Base-by-base conservation (phyloP, 768 basidiomycete species). In the Psilocybe tampanensis region DNA sequence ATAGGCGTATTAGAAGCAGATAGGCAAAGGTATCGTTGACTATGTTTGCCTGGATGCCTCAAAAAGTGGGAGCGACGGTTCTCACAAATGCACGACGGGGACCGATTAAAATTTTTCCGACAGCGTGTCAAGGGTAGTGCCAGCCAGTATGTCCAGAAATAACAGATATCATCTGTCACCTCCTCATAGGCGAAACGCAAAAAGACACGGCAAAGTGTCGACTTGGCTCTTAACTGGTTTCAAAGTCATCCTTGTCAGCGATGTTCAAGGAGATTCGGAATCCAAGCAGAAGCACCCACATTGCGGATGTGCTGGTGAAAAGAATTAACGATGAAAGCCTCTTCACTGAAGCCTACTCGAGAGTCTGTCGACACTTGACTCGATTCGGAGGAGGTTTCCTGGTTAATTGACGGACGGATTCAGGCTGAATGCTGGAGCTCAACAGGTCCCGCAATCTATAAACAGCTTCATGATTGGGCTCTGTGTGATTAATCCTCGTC, bases 161-260 rank as follows among this genome's bases (percentile, higher is more conserved):
- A 45, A 23, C 44, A 45, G 9, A 45, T 45, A 45, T 26, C 44
- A 45, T 45, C 44, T 45, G 44, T 45, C 44, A 44, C 43, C 22
- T 19, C 12, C 15, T 21, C 23, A 26, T 8, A 45, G 22, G 22
- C 44, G 44, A 45, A 45, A 24, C 22, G 44, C 43, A 44, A 24
- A 45, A 23, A 45, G 43, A 11, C 9, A 19, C 43, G 9, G 18
- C 43, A 13, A 23, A 12, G 43, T 19, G 22, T 44, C 44, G 13
- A 45, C 36, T 39, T 34, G 15, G 33, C 33, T 34, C 33, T 34
- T 15, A 15, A 34, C 36, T 39, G 15, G 36, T 39, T 39, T 39
- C 12, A 39, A 39, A 39, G 36, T 39, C 36, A 39, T 5, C 12
- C 36, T n/a, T 39, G n/a, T 39, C 36, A 39, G 36, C 36, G 36